These are phyloP conservation scores for Acanthamoeba royreba DNA, from an alignment of 208 protist genomes.

Conservation along the genomic window DNA sequence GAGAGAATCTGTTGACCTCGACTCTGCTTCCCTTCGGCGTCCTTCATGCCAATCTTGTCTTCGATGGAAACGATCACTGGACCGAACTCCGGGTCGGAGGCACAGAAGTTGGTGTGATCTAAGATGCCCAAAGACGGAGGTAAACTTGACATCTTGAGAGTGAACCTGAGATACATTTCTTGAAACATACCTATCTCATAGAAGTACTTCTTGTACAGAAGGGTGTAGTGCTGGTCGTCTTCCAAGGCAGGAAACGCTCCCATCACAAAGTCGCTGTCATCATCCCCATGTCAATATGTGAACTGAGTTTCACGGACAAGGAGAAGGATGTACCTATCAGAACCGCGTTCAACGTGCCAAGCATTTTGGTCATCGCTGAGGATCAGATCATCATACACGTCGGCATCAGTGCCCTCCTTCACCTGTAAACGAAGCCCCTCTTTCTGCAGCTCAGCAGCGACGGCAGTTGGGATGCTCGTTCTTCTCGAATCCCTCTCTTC, in stretches of 20 bases:
- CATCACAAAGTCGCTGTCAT: background rate
- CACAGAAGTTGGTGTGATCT: slow-evolving; percentile 11
- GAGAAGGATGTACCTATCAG: background rate
- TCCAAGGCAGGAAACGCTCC: background rate
- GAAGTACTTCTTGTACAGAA: slow-evolving; percentile 30
- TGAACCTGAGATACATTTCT: background rate
- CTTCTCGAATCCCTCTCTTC: background rate
- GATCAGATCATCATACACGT: background rate
- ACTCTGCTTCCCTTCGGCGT: background rate
- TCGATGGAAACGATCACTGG: slow-evolving; percentile 34
- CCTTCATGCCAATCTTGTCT: background rate
- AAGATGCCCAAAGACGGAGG: background rate
- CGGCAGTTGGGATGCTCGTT: background rate
- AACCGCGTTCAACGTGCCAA: background rate
- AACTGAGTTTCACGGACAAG: background rate
- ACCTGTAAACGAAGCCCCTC: background rate
- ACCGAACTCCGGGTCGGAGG: background rate
- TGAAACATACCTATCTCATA: background rate
- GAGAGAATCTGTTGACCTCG: background rate
- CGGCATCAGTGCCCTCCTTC: background rate
- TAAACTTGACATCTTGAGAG: background rate
- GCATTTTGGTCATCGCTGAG: background rate
- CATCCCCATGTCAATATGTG: background rate
- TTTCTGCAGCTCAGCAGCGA: background rate
- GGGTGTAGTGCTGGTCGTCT: slow-evolving; percentile 23